phyloP scores from a whole-genome alignment of 495 filamentous ascomycete species.

The Gamarada debralockiae region DNA sequence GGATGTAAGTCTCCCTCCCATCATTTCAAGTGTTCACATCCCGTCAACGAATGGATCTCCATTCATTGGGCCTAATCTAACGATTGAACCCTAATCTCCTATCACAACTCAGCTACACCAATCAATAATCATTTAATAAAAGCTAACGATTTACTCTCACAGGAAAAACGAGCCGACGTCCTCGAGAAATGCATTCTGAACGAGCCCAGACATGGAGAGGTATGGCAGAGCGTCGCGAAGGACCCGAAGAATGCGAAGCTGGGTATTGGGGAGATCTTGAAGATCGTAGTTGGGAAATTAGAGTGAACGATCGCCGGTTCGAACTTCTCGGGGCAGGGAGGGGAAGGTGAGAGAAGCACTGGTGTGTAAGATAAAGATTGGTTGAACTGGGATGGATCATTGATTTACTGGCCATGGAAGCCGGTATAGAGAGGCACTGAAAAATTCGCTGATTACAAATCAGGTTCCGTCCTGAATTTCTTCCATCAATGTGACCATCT shows the following conservation, averaged over 20 bases:
- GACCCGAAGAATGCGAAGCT: conserved; percentile 73
- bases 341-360: too few relatives aligned
- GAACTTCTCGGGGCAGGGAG: too few relatives aligned
- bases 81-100: too few relatives aligned
- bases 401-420: too few relatives aligned
- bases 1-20: conserved; percentile 42
- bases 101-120: too few relatives aligned
- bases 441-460: too few relatives aligned
- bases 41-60: not conserved
- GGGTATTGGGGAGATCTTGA: conserved; percentile 75
- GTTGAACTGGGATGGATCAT: too few relatives aligned
- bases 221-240: conserved; percentile 85
- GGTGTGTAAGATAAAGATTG: too few relatives aligned
- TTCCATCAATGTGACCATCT: too few relatives aligned
- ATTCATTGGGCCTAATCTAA: conserved; percentile 1
- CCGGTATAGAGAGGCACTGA: too few relatives aligned
- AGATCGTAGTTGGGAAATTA: conserved; percentile 61
- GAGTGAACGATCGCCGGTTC: conserved; percentile 27
- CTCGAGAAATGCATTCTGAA: conserved; percentile 67
- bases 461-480: too few relatives aligned
- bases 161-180: conserved; percentile 83
- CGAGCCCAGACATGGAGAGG: conserved; percentile 88
- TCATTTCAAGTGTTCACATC: not conserved
- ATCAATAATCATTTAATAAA: not conserved
- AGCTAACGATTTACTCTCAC: conserved; percentile 11